Evolutionary conservation across 2,329 filamentous ascomycete species (phyloP).

Genomic region (Dissoconium aciculare): DNA sequence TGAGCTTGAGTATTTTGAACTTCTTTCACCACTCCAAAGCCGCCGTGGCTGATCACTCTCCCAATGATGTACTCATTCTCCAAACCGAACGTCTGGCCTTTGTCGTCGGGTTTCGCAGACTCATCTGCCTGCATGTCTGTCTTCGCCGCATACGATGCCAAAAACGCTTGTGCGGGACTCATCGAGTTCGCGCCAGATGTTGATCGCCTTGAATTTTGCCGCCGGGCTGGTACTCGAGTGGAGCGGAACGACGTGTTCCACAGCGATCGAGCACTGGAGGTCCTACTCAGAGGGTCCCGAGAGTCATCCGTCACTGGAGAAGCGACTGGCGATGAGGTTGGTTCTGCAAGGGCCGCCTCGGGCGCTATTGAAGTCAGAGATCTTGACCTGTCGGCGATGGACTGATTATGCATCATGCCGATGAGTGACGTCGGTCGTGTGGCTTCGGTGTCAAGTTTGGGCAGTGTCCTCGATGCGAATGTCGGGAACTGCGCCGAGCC

Average conservation of each 20-base stretch:
- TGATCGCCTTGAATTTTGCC: conserved; percentile 18
- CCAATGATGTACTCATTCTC: conserved; percentile 50
- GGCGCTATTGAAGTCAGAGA: conserved; percentile 22
- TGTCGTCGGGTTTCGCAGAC: conserved; percentile 42
- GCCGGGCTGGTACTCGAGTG: conserved; percentile 11
- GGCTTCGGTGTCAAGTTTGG: conserved; percentile 9
- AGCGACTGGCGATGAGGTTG: conserved; percentile 12
- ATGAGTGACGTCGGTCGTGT: conserved; percentile 12
- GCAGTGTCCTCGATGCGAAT: conserved; percentile 22
- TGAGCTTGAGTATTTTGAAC: conserved; percentile 43
- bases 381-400: conserved; percentile 17
- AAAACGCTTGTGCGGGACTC: conserved; percentile 22
- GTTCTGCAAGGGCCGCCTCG: conserved; percentile 9
- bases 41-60: conserved; percentile 49
- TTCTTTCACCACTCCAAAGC: conserved; percentile 53
- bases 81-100: conserved; percentile 50
- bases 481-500: conserved; percentile 17
- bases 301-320: conserved; percentile 14
- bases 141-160: conserved; percentile 16
- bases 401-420: conserved; percentile 15
- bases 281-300: conserved; percentile 16
- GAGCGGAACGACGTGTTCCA: conserved; percentile 12
- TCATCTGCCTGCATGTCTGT: conserved; percentile 13
- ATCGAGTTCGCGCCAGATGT: conserved; percentile 16
- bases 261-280: conserved; percentile 18